Evolutionary conservation across 306 rosid species (phyloP).

Genomic region (Hippophae rhamnoides): DNA sequence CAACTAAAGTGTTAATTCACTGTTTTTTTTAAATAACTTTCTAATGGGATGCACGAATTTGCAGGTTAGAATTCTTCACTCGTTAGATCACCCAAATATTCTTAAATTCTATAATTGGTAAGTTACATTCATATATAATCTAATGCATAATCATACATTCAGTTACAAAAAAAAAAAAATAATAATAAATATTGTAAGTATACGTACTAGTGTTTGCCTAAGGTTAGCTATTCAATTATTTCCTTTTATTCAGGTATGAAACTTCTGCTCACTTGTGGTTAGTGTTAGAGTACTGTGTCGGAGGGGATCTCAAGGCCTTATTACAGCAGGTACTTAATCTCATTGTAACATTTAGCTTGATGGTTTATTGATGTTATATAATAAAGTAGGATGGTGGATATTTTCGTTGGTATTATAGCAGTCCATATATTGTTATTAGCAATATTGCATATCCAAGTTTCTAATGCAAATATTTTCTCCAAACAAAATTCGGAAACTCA

Average conservation of each 20-base stretch:
- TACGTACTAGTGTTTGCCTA: background rate
- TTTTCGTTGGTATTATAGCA: background rate
- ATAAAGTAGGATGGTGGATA: background rate
- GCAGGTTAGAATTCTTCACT: conserved; percentile 91
- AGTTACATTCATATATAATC: conserved; percentile 7
- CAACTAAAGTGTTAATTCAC: background rate
- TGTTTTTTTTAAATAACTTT: background rate
- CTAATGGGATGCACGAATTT: background rate
- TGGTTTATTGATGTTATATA: background rate
- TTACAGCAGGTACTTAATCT: conserved; percentile 57
- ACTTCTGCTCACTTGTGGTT: conserved; percentile 97
- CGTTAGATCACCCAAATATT: conserved; percentile 67
- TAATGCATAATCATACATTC: no score
- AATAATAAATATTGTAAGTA: no score
- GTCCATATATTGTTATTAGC: no score
- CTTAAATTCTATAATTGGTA: conserved; percentile 78
- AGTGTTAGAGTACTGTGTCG: conserved; percentile 91
- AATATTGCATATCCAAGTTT: background rate
- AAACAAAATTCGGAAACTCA: no score
- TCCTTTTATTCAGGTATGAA: conserved; percentile 61
- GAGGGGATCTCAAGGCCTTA: conserved; percentile 80
- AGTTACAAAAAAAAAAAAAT: no score
- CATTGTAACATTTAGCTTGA: background rate
- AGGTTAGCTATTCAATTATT: background rate
- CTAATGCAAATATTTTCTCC: background rate